Base-by-base conservation (phyloP, 1,139 yeast genomes). In the Saccharomyces hybrid region DNA sequence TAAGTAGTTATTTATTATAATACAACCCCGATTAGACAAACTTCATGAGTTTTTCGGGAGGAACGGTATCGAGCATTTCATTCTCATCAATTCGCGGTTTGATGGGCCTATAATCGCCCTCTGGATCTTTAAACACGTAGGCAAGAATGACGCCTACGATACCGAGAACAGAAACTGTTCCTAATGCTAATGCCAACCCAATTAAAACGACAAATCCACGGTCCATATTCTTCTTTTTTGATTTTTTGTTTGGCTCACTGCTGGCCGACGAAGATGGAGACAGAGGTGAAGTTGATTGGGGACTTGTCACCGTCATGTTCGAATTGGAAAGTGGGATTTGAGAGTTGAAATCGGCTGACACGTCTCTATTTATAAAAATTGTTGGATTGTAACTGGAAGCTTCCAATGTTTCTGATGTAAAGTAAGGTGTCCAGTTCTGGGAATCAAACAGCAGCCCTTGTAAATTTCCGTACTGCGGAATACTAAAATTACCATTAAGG, bases 191-290 rank as follows among this genome's bases (percentile, higher is more conserved):
- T 0, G 97, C 98, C 55, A 90, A 78, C 0, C 96, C 86, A 42
- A 93, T 82, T 32, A 96, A 85, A 6, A 90, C 96, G 19, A 91
- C 90, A 67, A 84, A 88, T 1, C 98, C 98, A 21, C 78, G 68
- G 60, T 70, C 66, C 62, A 76, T 64, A 61, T 70, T 64, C 42
- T 64, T 59, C 9, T 51, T 49, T 7, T 55, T 53, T 58, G 46
- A 60, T 44, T 56, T 47, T 9, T 27, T 55, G 51, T 56, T 62
- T 53, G 28, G 56, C 51, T 59, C 56, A 57, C 56, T 61, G 54
- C 64, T 56, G 54, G 63, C 61, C 49, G 60, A 67, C 51, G 65
- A 59, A 56, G 64, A 64, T 53, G 58, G 60, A 9, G 65, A 48
- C 1, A 66, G 44, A 2, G 69, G 47, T 2, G 65, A 51, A 4